A percentile compares a stretch with the other conserved stretches of the same genome.
Conservation (phyloP, 805 yeast species). For the Deakozyma indianensis region DNA sequence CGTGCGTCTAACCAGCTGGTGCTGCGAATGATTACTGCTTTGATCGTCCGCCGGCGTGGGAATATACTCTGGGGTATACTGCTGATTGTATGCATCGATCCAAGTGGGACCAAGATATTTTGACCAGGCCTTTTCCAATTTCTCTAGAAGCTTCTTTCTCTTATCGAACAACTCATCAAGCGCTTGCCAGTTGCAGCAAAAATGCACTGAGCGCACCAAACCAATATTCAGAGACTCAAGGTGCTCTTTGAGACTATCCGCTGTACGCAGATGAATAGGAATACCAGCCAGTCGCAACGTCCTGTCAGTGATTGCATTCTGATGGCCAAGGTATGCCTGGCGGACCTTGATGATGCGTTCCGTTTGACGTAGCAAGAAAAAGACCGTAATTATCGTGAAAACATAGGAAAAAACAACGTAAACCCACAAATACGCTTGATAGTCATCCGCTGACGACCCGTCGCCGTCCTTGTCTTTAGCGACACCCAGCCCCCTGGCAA, state of each 20-base stretch:
- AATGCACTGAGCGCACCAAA: conserved; percentile 56
- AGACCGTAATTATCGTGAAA: conserved; percentile 56
- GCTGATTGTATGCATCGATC: conserved; percentile 5
- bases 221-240: conserved; percentile 72
- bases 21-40: conserved; percentile 4
- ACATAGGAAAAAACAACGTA: conserved; percentile 78
- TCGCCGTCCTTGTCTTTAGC: conserved; percentile 6
- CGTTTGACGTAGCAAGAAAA: conserved; percentile 54
- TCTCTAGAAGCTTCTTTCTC: conserved; percentile 37
- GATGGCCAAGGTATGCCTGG: conserved; percentile 70
- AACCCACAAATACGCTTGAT: conserved; percentile 59
- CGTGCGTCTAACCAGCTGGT: conserved; percentile 3
- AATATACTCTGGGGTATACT: conserved; percentile 9
- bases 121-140: conserved; percentile 62
- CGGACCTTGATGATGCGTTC: conserved; percentile 60
- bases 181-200: conserved; percentile 78
- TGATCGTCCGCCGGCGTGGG: conserved; percentile 6
- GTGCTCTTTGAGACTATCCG: conserved; percentile 53
- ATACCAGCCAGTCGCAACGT: conserved; percentile 82
- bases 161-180: conserved; percentile 51
- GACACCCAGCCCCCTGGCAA: not conserved
- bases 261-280: conserved; percentile 67
- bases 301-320: conserved; percentile 80
- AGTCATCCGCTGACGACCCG: conserved; percentile 23
- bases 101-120: conserved; percentile 37